Evolutionary conservation across 2,329 filamentous ascomycete species (phyloP), one percentile per base, ranked within the genome.

Genomic region (Berkeleyomyces basicola): DNA sequence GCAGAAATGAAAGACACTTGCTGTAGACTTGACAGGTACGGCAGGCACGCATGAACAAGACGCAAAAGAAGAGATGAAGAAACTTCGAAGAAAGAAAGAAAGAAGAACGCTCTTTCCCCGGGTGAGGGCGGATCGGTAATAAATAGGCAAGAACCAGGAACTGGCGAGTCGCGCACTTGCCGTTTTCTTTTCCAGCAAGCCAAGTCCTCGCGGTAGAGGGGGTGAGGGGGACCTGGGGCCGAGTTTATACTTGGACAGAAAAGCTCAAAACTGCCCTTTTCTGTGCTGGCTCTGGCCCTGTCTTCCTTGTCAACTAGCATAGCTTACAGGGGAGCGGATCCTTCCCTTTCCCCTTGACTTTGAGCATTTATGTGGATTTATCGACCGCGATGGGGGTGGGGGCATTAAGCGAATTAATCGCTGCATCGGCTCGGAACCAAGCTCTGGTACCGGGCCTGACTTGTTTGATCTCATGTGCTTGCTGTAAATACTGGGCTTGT

Each of bases 271-370:
- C 42, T 59, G 57, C 36, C 57, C 31, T 59, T 51, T 44, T 33
- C 23, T 42, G 36, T 43, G 42, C 11, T 59, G 31, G 39, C 7
- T 42, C 57, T 43, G 23, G 23, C 23, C 23, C 2, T 59, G 37
- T 43, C 23, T 59, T 33, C 39, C 57, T 59, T 59, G 57, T 59
- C 57, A 59, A 59, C 57, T 39, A 59, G 40, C 42, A 42, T 59
- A 37, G n/a, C 43, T 59, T 37, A 16, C 57, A 59, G 33, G 57
- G 57, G 40, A 31, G 40, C 16, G 7, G 7, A 44, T 43, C 40
- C 57, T 43, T 59, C 40, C 57, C 14, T 33, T 59, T 42, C 57
- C 57, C 57, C 57, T 59, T 59, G 57, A 23, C 42, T 37, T 39
- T 40, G 39, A 16, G 31, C 10, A 58, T 39, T 59, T 31, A 16